Conservation (phyloP, 192 early-diverging fungal genomes). For the Dispira simplex region DNA sequence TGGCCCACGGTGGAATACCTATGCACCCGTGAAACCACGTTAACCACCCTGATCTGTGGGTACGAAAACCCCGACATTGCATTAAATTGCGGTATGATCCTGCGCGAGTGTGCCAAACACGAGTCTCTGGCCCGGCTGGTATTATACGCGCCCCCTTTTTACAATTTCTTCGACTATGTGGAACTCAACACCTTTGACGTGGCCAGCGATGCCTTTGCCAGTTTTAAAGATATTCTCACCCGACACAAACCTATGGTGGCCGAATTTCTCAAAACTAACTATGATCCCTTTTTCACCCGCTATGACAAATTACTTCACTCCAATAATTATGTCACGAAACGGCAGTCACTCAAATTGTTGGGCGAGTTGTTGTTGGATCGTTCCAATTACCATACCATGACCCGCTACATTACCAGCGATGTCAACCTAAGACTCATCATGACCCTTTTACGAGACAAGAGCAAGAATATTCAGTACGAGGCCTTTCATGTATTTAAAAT, state of each 20-base stretch:
- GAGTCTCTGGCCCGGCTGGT: constrained; percentile 82
- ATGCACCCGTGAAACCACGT: constrained; percentile 62
- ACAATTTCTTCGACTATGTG: constrained; percentile 91
- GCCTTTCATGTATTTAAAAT: constrained; percentile 99
- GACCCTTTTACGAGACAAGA: constrained; percentile 87
- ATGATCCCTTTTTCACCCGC: constrained; percentile 58
- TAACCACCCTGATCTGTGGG: constrained; percentile 71
- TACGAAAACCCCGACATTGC: constrained; percentile 96
- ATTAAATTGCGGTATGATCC: constrained; percentile 93
- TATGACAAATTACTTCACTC: constrained; percentile 78
- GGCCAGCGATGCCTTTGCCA: constrained; percentile 94
- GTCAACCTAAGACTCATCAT: constrained; percentile 87
- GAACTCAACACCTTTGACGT: constrained; percentile 97
- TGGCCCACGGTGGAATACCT: constrained; percentile 96
- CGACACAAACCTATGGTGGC: constrained; percentile 88
- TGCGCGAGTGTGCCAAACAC: constrained; percentile 92
- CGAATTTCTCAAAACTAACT: constrained; percentile 74
- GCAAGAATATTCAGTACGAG: constrained; percentile 98
- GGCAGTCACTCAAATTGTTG: constrained; percentile 95
- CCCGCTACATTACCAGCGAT: constrained; percentile 76
- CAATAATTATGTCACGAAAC: constrained; percentile 92
- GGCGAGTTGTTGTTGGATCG: constrained; percentile 95
- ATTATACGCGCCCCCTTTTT: constrained; percentile 73
- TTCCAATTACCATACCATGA: constrained; percentile 92
- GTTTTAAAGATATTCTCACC: constrained; percentile 94